Percentiles rank a stretch among this genome's conserved stretches.
These are phyloP conservation scores for Exophiala bonariae DNA, from an alignment of 2,329 filamentous ascomycete species.

Conservation along the genomic window DNA sequence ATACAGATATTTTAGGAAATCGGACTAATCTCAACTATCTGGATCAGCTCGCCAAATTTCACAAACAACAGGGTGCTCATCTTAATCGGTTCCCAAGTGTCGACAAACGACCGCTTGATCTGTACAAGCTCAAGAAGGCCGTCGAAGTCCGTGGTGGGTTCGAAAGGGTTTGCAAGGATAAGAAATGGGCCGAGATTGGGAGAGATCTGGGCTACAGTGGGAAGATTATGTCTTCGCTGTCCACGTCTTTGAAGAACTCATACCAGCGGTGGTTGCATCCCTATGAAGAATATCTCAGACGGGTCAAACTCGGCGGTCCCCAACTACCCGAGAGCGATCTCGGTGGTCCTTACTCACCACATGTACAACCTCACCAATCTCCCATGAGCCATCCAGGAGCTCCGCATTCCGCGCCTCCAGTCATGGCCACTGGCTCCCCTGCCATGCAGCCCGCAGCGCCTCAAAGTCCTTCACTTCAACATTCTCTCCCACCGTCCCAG, in stretches of 20 bases:
- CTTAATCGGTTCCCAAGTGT: conserved; percentile 93
- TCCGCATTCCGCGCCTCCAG: conserved; percentile 32
- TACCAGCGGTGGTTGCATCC: conserved; percentile 96
- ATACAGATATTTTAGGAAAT: conserved; percentile 64
- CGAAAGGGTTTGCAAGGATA: conserved; percentile 92
- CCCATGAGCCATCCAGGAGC: conserved; percentile 61
- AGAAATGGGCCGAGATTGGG: conserved; percentile 99
- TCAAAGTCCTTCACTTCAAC: conserved; percentile 8
- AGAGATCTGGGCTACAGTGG: conserved; percentile 95
- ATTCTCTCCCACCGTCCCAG: conserved; percentile 23
- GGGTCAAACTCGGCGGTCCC: conserved; percentile 94
- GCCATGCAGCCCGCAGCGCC: conserved; percentile 45
- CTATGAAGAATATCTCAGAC: conserved; percentile 89
- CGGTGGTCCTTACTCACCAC: conserved; percentile 80
- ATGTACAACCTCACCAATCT: conserved; percentile 64
- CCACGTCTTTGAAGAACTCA: conserved; percentile 96
- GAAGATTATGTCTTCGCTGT: conserved; percentile 99
- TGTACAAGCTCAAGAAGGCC: conserved; percentile 95
- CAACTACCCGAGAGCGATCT: conserved; percentile 92
- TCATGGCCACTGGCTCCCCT: conserved; percentile 44
- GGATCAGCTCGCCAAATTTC: conserved; percentile 91
- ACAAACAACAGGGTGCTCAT: conserved; percentile 93
- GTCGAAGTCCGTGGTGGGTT: conserved; percentile 94
- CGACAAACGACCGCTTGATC: conserved; percentile 92
- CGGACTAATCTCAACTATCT: conserved; percentile 95